Evolutionary conservation across 2,329 filamentous ascomycete genomes (phyloP).

Genomic region (Trichoderma pleuroti): DNA sequence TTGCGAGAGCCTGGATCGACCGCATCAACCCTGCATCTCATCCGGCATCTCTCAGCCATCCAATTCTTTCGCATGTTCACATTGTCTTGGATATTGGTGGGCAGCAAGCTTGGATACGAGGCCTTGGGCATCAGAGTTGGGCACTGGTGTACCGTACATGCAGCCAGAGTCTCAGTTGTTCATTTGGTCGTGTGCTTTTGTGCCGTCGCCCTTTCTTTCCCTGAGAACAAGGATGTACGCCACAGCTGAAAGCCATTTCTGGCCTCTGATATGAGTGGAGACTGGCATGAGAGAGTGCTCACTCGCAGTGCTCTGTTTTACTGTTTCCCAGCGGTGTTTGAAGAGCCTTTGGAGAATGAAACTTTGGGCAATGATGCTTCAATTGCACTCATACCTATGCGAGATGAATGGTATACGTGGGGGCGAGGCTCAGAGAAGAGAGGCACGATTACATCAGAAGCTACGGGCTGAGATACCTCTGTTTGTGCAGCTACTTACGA

Average conservation of each 20-base stretch:
- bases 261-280: background rate
- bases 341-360: background rate
- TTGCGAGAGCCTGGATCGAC: background rate
- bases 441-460: background rate
- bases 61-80: background rate
- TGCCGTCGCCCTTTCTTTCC: background rate
- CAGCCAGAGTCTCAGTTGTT: background rate
- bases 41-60: background rate
- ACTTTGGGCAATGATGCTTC: background rate
- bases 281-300: background rate
- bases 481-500: background rate
- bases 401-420: background rate
- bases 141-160: background rate
- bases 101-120: background rate
- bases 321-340: background rate
- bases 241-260: background rate
- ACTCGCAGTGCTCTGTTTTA: background rate
- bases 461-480: background rate
- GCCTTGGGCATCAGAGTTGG: background rate
- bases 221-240: conserved; percentile 1
- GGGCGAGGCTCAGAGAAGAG: background rate
- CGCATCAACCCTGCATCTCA: background rate
- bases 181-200: background rate
- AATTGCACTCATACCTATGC: background rate
- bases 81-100: background rate